phyloP scores from a whole-genome alignment of 805 yeast species.

The Blastobotrys robertii region DNA sequence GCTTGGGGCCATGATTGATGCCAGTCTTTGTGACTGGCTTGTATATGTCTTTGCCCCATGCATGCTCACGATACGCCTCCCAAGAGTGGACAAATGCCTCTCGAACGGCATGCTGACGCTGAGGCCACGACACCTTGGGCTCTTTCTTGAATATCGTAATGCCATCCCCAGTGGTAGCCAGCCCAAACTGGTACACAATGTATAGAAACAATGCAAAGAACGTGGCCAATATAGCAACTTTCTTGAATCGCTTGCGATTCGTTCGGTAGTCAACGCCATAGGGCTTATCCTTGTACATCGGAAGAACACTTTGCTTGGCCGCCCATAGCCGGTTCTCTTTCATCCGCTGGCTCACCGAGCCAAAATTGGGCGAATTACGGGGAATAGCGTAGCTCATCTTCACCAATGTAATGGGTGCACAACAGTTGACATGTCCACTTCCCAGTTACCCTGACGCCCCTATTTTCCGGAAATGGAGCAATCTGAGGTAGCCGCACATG shows the following conservation, averaged over 20 bases:
- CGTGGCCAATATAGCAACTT: constrained; percentile 37
- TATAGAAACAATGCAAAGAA: constrained; percentile 35
- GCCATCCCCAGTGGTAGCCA: not conserved
- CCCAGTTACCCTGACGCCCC: too few relatives aligned
- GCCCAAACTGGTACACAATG: constrained; percentile 28
- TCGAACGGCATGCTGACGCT: constrained; percentile 48
- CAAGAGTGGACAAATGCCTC: constrained; percentile 67
- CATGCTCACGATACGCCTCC: constrained; percentile 63
- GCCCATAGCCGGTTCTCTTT: constrained; percentile 2
- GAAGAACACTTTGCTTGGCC: constrained; percentile 24
- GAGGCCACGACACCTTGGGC: constrained; percentile 32
- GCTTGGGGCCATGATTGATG: constrained; percentile 66
- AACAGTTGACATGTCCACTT: too few relatives aligned
- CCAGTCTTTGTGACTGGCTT: constrained; percentile 55
- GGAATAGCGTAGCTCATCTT: constrained; percentile 2
- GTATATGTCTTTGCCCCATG: constrained; percentile 79
- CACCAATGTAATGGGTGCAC: too few relatives aligned
- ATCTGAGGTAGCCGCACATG: too few relatives aligned
- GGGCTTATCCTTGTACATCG: constrained; percentile 48
- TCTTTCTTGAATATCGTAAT: not conserved
- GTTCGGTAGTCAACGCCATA: constrained; percentile 10
- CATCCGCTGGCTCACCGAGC: not conserved
- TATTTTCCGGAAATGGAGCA: too few relatives aligned
- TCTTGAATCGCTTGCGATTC: constrained; percentile 14
- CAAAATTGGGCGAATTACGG: constrained; percentile 3